Percentiles rank a stretch among this genome's conserved stretches.
These are phyloP conservation scores for Suillus fuscotomentosus DNA, from an alignment of 768 basidiomycete genomes.

Conservation along the genomic window DNA sequence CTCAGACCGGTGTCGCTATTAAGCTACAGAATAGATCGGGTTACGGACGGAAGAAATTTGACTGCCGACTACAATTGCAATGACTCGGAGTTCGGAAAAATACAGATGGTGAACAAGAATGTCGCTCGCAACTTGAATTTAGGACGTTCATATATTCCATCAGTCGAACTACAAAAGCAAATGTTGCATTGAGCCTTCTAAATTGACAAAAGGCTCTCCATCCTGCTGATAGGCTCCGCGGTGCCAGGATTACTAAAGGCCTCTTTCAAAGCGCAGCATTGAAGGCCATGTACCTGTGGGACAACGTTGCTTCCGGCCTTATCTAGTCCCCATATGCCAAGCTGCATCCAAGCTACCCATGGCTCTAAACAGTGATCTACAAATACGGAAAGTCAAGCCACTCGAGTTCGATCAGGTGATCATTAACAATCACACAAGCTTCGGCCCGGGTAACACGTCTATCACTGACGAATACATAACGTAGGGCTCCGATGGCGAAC, in stretches of 20 bases:
- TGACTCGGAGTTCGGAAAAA: background rate
- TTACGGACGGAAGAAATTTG: slow-evolving; percentile 33
- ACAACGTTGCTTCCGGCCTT: background rate
- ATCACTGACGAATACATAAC: background rate
- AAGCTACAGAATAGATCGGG: slow-evolving; percentile 49
- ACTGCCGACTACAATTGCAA: slow-evolving; percentile 4
- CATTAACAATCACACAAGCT: background rate
- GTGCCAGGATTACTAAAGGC: background rate
- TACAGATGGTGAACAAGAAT: background rate
- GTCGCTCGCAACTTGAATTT: background rate
- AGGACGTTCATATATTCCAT: background rate
- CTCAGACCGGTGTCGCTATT: slow-evolving; percentile 48
- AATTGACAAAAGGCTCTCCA: background rate
- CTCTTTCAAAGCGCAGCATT: background rate
- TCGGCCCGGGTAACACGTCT: background rate
- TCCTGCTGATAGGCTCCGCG: too few relatives aligned
- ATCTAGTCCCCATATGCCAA: background rate
- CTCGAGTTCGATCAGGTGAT: background rate
- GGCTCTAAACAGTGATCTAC: background rate
- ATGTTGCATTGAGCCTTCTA: background rate
- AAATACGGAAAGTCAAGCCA: background rate
- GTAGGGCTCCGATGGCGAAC: too few relatives aligned
- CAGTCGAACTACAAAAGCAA: background rate
- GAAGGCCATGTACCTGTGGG: too few relatives aligned
- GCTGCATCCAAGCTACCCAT: background rate